These are phyloP conservation scores for Zychaea mexicana DNA, from an alignment of 371 early-diverging fungal genomes.

Conservation along the genomic window DNA sequence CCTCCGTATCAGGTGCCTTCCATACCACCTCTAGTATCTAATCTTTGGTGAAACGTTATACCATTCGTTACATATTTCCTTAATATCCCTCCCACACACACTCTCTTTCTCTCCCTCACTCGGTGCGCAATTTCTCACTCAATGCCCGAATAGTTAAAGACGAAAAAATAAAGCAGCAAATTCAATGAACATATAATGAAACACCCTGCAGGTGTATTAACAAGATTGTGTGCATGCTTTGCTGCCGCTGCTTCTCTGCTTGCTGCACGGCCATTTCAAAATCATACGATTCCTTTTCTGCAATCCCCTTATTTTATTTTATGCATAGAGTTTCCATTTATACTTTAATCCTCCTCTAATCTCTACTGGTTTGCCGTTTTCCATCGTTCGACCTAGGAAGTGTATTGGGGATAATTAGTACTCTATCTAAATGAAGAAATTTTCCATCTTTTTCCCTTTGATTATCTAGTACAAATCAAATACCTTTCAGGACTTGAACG, in stretches of 20 bases:
- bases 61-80: too few relatives aligned
- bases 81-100: too few relatives aligned
- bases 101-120: too few relatives aligned
- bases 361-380: slow-evolving; percentile 34
- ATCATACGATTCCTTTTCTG: neutral
- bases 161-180: neutral
- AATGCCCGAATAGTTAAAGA: neutral
- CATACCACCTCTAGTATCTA: neutral
- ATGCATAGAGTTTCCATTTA: slow-evolving; percentile 24
- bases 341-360: slow-evolving; percentile 36
- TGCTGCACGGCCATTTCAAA: neutral
- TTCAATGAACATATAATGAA: neutral
- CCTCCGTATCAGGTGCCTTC: neutral
- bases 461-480: neutral
- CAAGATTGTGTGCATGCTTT: neutral
- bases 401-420: too few relatives aligned
- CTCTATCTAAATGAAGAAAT: too few relatives aligned
- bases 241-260: neutral
- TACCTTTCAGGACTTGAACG: slow-evolving; percentile 35
- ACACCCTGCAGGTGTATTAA: neutral
- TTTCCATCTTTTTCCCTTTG: too few relatives aligned
- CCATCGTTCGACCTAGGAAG: slow-evolving; percentile 30
- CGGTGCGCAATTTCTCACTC: too few relatives aligned
- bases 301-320: too few relatives aligned
- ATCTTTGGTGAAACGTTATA: slow-evolving; percentile 2